Percentiles rank a stretch among this genome's conserved stretches.
Evolutionary conservation across 2,329 filamentous ascomycete genomes (phyloP).

Genomic region (Sarocladium kiliense): DNA sequence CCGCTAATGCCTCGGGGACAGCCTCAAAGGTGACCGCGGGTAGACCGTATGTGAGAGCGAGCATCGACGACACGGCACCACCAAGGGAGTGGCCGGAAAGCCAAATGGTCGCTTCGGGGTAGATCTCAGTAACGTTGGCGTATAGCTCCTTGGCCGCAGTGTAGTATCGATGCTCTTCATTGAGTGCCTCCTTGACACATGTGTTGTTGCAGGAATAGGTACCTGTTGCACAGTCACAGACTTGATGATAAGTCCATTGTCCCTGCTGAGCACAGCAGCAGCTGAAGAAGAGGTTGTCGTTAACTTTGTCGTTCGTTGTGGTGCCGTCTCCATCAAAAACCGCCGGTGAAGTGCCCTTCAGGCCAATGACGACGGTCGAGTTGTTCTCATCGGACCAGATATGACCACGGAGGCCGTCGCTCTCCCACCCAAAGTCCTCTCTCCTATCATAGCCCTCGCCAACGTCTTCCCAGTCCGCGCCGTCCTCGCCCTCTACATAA

Average conservation of each 20-base stretch:
- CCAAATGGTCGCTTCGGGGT: conserved; percentile 82
- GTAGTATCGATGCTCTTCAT: conserved; percentile 86
- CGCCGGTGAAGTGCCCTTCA: conserved; percentile 87
- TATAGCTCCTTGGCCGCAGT: conserved; percentile 84
- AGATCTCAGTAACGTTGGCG: conserved; percentile 84
- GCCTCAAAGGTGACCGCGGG: conserved; percentile 93
- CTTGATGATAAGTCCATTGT: conserved; percentile 82
- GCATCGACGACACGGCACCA: conserved; percentile 79
- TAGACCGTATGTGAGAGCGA: conserved; percentile 85
- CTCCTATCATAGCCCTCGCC: conserved; percentile 77
- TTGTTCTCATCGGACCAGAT: conserved; percentile 86
- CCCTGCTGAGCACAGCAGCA: conserved; percentile 96
- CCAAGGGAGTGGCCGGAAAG: conserved; percentile 88
- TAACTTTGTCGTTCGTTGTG: conserved; percentile 94
- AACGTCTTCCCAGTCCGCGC: conserved; percentile 79
- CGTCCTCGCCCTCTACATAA: conserved; percentile 69
- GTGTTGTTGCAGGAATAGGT: conserved; percentile 91
- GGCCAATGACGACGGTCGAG: conserved; percentile 79
- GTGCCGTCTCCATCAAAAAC: conserved; percentile 97
- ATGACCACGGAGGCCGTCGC: conserved; percentile 84
- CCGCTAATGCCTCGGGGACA: conserved; percentile 84
- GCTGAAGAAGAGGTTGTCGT: conserved; percentile 96
- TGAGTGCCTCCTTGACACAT: conserved; percentile 71
- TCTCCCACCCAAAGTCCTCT: conserved; percentile 87
- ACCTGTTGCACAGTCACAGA: conserved; percentile 85